Conservation (phyloP, 75 land plant genomes). For the Adiantum capillusveneris region DNA sequence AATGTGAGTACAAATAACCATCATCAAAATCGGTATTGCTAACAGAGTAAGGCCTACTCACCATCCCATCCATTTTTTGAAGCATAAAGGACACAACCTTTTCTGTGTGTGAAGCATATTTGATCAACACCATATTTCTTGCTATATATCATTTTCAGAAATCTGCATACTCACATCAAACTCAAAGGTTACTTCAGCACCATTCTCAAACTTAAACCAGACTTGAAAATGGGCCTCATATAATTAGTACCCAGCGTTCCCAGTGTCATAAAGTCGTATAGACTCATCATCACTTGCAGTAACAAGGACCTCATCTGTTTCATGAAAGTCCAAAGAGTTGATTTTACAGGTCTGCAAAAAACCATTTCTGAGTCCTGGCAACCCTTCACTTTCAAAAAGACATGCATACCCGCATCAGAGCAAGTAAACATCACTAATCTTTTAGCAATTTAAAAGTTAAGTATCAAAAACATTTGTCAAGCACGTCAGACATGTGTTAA, state of each 20-base stretch:
- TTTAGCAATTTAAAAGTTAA: too few relatives aligned
- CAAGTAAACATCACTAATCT: too few relatives aligned
- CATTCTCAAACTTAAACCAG: background rate
- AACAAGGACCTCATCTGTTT: conserved; percentile 55
- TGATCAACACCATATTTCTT: conserved; percentile 87
- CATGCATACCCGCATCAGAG: too few relatives aligned
- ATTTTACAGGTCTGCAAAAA: conserved; percentile 63
- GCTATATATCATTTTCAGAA: conserved; percentile 76
- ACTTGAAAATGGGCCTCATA: background rate
- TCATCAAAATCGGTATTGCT: background rate
- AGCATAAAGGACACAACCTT: conserved; percentile 71
- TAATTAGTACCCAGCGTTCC: conserved; percentile 53
- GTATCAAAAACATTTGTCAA: too few relatives aligned
- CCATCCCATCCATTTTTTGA: conserved; percentile 97
- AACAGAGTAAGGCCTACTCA: conserved; percentile 22
- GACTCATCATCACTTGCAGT: conserved; percentile 91
- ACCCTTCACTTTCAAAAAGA: too few relatives aligned
- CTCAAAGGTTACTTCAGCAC: background rate
- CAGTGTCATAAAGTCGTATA: conserved; percentile 76
- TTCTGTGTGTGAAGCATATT: conserved; percentile 69
- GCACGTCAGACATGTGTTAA: too few relatives aligned
- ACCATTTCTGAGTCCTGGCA: too few relatives aligned
- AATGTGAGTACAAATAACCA: background rate
- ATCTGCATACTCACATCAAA: conserved; percentile 24
- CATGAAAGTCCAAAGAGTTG: conserved; percentile 85